A percentile compares a stretch with the other conserved stretches of the same genome.
phyloP scores from a whole-genome alignment of 495 filamentous ascomycete genomes.

The Glutinoglossum americanum region DNA sequence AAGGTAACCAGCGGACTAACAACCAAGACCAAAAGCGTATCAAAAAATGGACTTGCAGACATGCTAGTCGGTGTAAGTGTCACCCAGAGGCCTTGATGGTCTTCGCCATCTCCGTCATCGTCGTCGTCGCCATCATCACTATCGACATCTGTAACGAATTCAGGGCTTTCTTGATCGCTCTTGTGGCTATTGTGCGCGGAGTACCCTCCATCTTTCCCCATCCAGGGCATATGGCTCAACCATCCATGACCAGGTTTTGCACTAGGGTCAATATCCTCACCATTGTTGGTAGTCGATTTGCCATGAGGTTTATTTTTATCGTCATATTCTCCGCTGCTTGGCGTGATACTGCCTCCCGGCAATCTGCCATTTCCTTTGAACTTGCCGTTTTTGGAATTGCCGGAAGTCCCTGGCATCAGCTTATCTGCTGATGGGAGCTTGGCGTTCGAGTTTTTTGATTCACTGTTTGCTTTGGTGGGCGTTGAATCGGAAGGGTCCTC shows the following conservation, averaged over 20 bases:
- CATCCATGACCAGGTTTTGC: neutral
- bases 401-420: constrained; percentile 1
- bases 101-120: constrained; percentile 11
- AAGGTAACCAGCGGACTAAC: constrained; percentile 82
- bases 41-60: constrained; percentile 87
- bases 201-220: constrained; percentile 15
- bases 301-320: constrained; percentile 13
- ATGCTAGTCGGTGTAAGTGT: constrained; percentile 78
- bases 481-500: neutral
- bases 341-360: constrained; percentile 49
- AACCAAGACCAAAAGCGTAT: constrained; percentile 82
- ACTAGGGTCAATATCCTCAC: neutral
- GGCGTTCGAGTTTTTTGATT: neutral
- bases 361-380: constrained; percentile 20
- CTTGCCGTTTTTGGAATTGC: constrained; percentile 7
- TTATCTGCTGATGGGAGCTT: constrained; percentile 7
- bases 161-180: neutral
- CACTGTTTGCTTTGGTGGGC: neutral
- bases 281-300: constrained; percentile 9
- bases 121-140: constrained; percentile 3
- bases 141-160: neutral
- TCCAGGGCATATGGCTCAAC: constrained; percentile 1
- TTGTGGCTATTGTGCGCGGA: constrained; percentile 21
- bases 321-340: constrained; percentile 56
- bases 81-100: constrained; percentile 80